Base-by-base conservation (phyloP, 2,329 filamentous ascomycete species). In the Cadophora malorum region DNA sequence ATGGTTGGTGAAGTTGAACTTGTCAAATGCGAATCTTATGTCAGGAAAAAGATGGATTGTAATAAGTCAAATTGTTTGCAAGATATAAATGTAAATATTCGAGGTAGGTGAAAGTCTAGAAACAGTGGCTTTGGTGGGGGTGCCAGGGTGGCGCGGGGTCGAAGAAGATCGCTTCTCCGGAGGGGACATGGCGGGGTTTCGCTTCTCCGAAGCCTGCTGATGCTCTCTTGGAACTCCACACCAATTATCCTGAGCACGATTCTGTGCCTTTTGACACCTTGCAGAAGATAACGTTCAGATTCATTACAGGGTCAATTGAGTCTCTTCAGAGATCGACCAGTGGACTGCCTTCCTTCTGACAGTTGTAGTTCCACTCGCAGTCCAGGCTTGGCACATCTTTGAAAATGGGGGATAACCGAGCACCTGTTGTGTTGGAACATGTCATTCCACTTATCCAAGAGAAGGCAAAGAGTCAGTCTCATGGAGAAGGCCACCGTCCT, bases 141-240 rank as follows among this genome's bases (percentile, higher is more conserved):
- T 16, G 19, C 6, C n/a, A 12, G 12, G 28, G 33, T 10, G 33
- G 33, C 56, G 33, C 56, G 33, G 21, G 56, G 33, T 21, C 53
- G 14, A 33, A 6, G 38, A 58, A 58, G 31, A 58, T 38, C 31
- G 55, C 33, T 58, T 58, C 55, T 58, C 55, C 55, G 55, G 31
- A n/a, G 8, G 10, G 28, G n/a, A 58, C 31, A 16, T 56, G 12
- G 14, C 52, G 49, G 63, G 33, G 25, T 53, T 56, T 65, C 63
- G 45, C 55, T 65, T 65, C 63, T 50, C 63, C 63, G 63, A 31
- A 56, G 23, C 33, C 33, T 64, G 38, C 56, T 38, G 35, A n/a
- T 38, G 62, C 14, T n/a, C 19, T 31, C 61, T 14, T 41, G 10
- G 47, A 63, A 4, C 50, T 31, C 31, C 33, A 55, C 49, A 28